Evolutionary conservation across 352 stramenopile genomes (phyloP), one percentile per base, ranked within the genome.

Genomic region (Pythium myriotylum): DNA sequence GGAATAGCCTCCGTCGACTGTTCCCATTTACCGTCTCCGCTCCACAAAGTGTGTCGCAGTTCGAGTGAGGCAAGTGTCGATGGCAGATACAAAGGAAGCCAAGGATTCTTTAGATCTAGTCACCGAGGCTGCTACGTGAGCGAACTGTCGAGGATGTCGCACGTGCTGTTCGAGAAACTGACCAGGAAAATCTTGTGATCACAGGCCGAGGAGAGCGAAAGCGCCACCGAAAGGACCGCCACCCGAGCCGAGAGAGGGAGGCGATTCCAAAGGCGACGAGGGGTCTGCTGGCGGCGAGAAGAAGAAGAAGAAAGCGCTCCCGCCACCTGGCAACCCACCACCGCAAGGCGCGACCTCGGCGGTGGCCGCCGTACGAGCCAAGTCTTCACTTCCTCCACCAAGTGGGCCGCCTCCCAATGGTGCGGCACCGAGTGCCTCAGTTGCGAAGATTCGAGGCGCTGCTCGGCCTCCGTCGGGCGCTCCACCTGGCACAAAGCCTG

Each of bases 371-470:
- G 86, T 93, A 24, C 76, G 84, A 35, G 82, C 81, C 1, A 93
- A 93, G 49, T 79, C 76, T 0, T 63, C 76, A 9, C 55, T 91
- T 5, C 79, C 81, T 6, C 81, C 81, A 1, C 81, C 84, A 0
- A 90, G 75, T 64, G 81, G 79, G 5, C 76, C 84, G 45, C 84
- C 81, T 8, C 82, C 84, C 19, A 70, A 70, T 51, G 72, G 76
- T 3, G 73, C 65, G 8, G 24, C 68, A 10, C 59, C 78, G 3
- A 93, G 79, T 70, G 70, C 81, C 19, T 89, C 81, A 0, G 81
- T 93, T 0, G 79, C 81, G 6, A 93, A 93, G 67, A 86, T 93
- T 46, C 84, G 81, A 68, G 74, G 77, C 10, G 78, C 81, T 14
- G 78, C 69, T 5, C 76, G 79, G 5, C 67, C 79, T 14, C 79